Percentiles rank a stretch among this genome's conserved stretches.
phyloP scores from a whole-genome alignment of 352 stramenopile species.

The Phytophthora citricola region DNA sequence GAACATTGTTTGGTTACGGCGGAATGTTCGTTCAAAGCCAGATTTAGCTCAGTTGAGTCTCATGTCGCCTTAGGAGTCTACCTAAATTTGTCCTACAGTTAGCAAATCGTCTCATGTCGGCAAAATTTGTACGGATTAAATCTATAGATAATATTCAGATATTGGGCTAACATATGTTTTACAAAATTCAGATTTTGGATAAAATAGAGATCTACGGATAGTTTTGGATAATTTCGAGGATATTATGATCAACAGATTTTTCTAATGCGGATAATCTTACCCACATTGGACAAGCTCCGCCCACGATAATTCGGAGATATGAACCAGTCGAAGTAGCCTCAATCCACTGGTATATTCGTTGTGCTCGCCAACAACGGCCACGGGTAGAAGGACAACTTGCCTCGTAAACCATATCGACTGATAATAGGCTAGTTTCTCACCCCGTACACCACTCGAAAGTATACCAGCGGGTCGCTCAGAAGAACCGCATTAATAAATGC shows the following conservation, averaged over 20 bases:
- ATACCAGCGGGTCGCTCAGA: conserved; percentile 52
- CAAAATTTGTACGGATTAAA: too few relatives aligned
- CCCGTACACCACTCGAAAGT: conserved; percentile 18
- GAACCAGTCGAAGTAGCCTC: conserved; percentile 21
- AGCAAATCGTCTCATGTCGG: too few relatives aligned
- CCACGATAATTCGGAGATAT: conserved; percentile 23
- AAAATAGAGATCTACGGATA: too few relatives aligned
- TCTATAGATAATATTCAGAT: too few relatives aligned
- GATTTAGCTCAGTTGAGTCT: background rate
- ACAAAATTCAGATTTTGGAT: too few relatives aligned
- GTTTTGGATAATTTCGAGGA: too few relatives aligned
- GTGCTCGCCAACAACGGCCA: conserved; percentile 18
- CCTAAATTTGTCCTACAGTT: too few relatives aligned
- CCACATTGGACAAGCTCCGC: conserved; percentile 41
- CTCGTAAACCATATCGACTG: conserved; percentile 23
- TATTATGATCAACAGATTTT: too few relatives aligned
- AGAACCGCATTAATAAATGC: conserved; percentile 50
- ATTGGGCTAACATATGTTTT: too few relatives aligned
- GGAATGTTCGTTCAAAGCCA: too few relatives aligned
- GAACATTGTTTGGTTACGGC: too few relatives aligned
- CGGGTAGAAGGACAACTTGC: conserved; percentile 33
- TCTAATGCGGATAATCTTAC: background rate
- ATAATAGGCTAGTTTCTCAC: conserved; percentile 32
- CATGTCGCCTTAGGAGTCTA: too few relatives aligned
- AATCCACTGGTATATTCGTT: conserved; percentile 32